Percentiles rank a stretch among this genome's conserved stretches.
Conservation (phyloP, 768 basidiomycete species). For the Mycena rosella region DNA sequence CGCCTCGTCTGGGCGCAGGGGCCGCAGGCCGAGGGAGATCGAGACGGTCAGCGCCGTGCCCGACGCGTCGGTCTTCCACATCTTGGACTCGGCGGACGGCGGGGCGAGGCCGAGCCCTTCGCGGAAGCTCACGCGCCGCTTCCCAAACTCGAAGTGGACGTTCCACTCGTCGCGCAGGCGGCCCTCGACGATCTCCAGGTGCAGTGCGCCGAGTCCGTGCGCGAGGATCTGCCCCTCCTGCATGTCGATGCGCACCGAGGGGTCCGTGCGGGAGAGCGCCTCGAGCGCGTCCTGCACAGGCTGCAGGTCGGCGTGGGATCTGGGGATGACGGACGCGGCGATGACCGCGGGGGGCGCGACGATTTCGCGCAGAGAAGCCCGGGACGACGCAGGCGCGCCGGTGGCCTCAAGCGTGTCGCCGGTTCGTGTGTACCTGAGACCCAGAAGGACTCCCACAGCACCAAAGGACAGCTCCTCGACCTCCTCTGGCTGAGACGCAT, state of each 20-base stretch:
- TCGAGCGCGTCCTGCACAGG: constrained; percentile 83
- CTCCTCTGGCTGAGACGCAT: constrained; percentile 81
- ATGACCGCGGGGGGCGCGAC: constrained; percentile 87
- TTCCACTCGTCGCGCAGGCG: constrained; percentile 86
- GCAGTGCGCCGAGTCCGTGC: constrained; percentile 87
- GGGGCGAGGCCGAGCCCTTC: constrained; percentile 62
- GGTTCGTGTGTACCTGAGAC: constrained; percentile 86
- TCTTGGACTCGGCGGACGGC: constrained; percentile 50
- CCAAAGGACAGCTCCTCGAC: constrained; percentile 86
- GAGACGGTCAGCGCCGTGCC: constrained; percentile 66
- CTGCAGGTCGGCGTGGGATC: constrained; percentile 81
- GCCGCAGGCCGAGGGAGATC: constrained; percentile 67
- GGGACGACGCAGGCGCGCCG: constrained; percentile 53
- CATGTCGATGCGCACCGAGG: constrained; percentile 84
- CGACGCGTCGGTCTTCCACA: constrained; percentile 74
- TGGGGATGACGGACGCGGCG: constrained; percentile 85
- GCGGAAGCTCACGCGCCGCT: constrained; percentile 84
- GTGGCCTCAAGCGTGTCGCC: constrained; percentile 85
- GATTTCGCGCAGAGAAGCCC: constrained; percentile 69
- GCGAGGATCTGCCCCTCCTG: constrained; percentile 88
- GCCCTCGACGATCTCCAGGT: constrained; percentile 91
- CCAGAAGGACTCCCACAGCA: constrained; percentile 86
- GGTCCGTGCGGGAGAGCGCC: constrained; percentile 85
- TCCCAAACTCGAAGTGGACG: constrained; percentile 81
- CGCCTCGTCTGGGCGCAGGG: constrained; percentile 65